Percentiles rank a stretch among this genome's conserved stretches.
phyloP scores from a whole-genome alignment of 345 rosid genomes.

The Lumnitzera racemosa region DNA sequence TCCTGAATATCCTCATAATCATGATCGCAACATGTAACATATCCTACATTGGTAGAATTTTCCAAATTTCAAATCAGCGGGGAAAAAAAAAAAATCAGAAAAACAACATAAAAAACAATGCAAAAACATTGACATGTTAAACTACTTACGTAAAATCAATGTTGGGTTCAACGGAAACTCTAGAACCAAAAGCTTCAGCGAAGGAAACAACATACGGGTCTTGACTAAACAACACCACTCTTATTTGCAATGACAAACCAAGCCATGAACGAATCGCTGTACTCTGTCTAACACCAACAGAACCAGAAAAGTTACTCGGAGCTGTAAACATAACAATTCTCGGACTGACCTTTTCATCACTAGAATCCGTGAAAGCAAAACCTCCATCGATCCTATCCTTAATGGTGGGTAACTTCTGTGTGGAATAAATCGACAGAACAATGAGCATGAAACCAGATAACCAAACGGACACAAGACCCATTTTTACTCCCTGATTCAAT shows the following conservation, averaged over 20 bases:
- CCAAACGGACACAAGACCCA: conserved; percentile 69
- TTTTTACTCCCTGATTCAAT: conserved; percentile 35
- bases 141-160: conserved; percentile 76
- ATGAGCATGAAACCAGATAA: conserved; percentile 63
- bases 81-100: neutral
- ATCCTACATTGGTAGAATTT: neutral
- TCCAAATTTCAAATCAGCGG: neutral
- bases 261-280: conserved; percentile 76
- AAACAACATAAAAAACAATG: neutral
- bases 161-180: conserved; percentile 55
- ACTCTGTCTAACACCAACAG: conserved; percentile 38
- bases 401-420: conserved; percentile 47
- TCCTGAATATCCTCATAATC: too few relatives aligned
- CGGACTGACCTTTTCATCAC: conserved; percentile 16
- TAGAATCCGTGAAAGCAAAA: conserved; percentile 1
- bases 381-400: conserved; percentile 13
- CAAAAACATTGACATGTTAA: neutral
- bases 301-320: conserved; percentile 31
- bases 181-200: conserved; percentile 41
- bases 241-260: conserved; percentile 57
- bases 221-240: conserved; percentile 58
- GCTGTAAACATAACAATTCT: conserved; percentile 61
- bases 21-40: too few relatives aligned
- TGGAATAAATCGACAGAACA: conserved; percentile 61
- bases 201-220: conserved; percentile 43